Conservation (phyloP, 2,329 filamentous ascomycete genomes). For the Phoma sp. region DNA sequence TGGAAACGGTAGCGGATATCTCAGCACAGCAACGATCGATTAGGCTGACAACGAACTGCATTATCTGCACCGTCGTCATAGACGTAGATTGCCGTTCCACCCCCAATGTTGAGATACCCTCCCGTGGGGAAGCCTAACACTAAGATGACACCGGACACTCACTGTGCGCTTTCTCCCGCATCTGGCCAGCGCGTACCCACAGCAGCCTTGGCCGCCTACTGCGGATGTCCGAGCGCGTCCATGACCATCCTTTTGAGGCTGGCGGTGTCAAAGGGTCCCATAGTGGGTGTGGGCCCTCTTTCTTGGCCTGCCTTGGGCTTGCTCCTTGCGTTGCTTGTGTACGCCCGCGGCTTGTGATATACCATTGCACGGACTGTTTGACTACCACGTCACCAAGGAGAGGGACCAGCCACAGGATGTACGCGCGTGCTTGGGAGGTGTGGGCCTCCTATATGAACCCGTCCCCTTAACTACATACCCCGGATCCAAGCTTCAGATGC, state of each 20-base stretch:
- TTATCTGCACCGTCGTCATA: conserved; percentile 4
- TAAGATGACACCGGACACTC: conserved; percentile 23
- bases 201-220: conserved; percentile 26
- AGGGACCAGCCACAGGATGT: conserved; percentile 32
- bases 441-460: conserved; percentile 33
- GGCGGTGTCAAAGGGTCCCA: conserved; percentile 38
- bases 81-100: conserved; percentile 13
- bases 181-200: conserved; percentile 20
- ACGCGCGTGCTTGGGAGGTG: conserved; percentile 38
- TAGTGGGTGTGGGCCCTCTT: conserved; percentile 29
- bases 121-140: conserved; percentile 21
- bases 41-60: background rate
- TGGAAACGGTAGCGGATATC: conserved; percentile 4
- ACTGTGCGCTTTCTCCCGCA: conserved; percentile 24
- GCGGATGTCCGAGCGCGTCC: conserved; percentile 25
- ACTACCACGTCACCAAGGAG: conserved; percentile 45
- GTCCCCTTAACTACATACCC: conserved; percentile 24
- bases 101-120: conserved; percentile 2
- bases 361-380: conserved; percentile 40
- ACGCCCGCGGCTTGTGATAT: conserved; percentile 32
- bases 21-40: conserved; percentile 2
- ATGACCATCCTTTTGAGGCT: conserved; percentile 34
- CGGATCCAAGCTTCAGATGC: conserved; percentile 22
- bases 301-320: conserved; percentile 44
- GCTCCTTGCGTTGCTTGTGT: conserved; percentile 48